Conservation (phyloP, 257 asterid genomes). For the Solanum stenotomum region DNA sequence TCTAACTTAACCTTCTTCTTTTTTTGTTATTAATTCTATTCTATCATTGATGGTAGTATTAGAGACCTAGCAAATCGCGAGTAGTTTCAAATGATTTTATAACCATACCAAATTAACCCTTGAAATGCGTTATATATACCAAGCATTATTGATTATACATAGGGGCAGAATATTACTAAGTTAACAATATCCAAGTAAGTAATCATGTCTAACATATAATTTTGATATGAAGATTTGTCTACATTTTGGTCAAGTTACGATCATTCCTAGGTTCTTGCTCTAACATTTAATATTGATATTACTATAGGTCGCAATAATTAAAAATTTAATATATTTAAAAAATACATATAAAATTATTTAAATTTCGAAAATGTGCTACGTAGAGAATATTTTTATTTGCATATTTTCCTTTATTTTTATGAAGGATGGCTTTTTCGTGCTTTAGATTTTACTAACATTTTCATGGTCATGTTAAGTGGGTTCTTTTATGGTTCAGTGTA, state of each 20-base stretch:
- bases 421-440: not conserved
- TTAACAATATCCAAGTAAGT: not conserved
- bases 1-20: not conserved
- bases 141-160: not conserved
- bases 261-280: not conserved
- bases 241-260: too few species aligned
- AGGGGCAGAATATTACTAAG: not conserved
- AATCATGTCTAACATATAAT: not conserved
- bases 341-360: too few species aligned
- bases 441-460: not conserved
- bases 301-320: rapidly evolving
- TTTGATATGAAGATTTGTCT: too few species aligned
- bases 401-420: not conserved
- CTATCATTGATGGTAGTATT: not conserved
- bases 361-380: too few species aligned
- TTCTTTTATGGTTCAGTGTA: not conserved
- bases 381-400: too few species aligned
- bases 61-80: too few species aligned
- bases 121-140: not conserved
- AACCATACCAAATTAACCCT: not conserved
- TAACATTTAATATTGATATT: too few species aligned
- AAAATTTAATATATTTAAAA: too few species aligned
- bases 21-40: not conserved
- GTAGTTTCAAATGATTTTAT: not conserved
- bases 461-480: not conserved